These are phyloP conservation scores for Pseudocercospora eumusae DNA, from an alignment of 2,329 filamentous ascomycete genomes.

Conservation along the genomic window DNA sequence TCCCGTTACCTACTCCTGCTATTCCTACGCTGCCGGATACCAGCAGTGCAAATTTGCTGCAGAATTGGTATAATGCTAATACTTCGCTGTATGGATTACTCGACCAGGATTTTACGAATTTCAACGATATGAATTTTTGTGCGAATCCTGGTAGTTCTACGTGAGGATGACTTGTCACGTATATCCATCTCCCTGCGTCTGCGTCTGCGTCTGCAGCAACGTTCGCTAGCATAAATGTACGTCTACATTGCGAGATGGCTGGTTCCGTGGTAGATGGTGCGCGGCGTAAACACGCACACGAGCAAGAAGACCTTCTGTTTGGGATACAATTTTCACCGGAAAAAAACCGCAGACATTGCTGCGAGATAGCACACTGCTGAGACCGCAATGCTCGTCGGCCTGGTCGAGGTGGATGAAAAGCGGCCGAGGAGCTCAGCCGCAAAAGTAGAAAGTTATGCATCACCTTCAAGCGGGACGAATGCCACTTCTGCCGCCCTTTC, in stretches of 20 bases:
- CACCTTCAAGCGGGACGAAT: too few relatives aligned
- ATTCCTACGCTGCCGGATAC: not conserved
- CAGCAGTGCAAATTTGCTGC: not conserved
- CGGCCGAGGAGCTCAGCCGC: too few relatives aligned
- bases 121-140: not conserved
- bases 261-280: not conserved
- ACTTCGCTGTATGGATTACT: conserved; percentile 11
- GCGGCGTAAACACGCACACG: not conserved
- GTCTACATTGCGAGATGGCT: conserved; percentile 1
- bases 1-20: not conserved
- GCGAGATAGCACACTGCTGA: not conserved
- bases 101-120: conserved; percentile 10
- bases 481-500: too few relatives aligned
- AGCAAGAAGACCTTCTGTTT: not conserved
- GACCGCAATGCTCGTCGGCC: not conserved
- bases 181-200: not conserved
- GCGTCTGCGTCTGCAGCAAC: not conserved
- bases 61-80: conserved; percentile 11
- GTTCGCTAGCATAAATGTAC: not conserved
- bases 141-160: not conserved
- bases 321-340: not conserved
- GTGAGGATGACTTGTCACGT: not conserved
- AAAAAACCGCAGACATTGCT: not conserved
- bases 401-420: not conserved
- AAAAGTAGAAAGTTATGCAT: not conserved